Evolutionary conservation across 495 filamentous ascomycete species (phyloP), one percentile per base, ranked within the genome.

Genomic region (Penicillium parvum): DNA sequence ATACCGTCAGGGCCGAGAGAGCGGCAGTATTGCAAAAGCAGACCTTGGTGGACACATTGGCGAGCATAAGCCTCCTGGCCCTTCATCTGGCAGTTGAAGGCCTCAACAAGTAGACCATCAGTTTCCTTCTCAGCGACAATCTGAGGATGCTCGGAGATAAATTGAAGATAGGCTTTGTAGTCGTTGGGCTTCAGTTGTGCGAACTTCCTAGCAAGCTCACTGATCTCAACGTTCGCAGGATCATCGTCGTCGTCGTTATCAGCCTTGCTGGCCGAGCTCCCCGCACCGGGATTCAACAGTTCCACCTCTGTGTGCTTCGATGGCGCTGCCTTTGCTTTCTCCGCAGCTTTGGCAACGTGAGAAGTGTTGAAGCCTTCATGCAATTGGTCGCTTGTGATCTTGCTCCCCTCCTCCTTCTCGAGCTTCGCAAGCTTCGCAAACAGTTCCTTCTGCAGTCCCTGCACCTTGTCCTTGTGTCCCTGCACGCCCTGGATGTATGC

Each of bases 21-120:
- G 15, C 90, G 79, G 69, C 92, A 98, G 69, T 97, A 98, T 65
- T 97, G 94, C 18, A 97, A 66, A 15, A 98, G 73, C 7, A 98
- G 73, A 8, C 82, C 91, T 61, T 96, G 90, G 66, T 98, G 92
- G 21, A 98, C 90, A 64, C 86, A 96, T 63, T 91, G 85, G 22
- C 85, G 81, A 7, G 90, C 83, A 51, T 84, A 84, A 5, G 84
- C 83, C 16, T 84, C 80, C 40, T 84, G 79, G 28, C 82, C 80
- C 43, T 84, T 82, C 30, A 88, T 75, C 54, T 90, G 83, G 5
- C 78, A 77, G 59, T 92, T 90, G 65, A 98, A 97, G 5, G 88
- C 92, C 69, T 95, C 79, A 32, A 95, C 77, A 9, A 98, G 73
- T 2, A 97, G 71, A 16, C 87, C 92, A 58, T 98, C 94, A 0